These are phyloP conservation scores for Polyporus arcularius DNA, from an alignment of 768 basidiomycete species.

Conservation along the genomic window DNA sequence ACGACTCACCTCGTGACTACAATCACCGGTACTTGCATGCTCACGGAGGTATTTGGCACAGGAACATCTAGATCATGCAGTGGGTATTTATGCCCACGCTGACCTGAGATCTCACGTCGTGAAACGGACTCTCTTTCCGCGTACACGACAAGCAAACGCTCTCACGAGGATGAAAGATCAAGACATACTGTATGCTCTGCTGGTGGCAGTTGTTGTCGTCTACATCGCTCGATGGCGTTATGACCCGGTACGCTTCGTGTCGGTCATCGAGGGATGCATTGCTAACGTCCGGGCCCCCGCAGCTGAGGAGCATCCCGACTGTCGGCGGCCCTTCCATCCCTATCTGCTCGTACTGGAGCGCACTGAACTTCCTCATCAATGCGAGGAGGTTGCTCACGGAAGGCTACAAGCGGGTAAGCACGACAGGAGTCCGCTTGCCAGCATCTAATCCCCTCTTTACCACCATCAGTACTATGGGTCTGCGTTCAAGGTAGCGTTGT, in stretches of 20 bases:
- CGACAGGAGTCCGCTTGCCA: no score
- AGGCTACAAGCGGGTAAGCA: slow-evolving; percentile 37
- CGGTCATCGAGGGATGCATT: background rate
- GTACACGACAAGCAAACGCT: no score
- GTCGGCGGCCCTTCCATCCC: slow-evolving; percentile 36
- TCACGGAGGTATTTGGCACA: no score
- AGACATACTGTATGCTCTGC: no score
- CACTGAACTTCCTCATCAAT: slow-evolving; percentile 31
- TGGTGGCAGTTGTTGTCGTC: background rate
- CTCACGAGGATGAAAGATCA: no score
- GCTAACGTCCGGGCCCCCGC: background rate
- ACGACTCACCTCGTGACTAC: background rate
- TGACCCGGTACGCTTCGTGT: background rate
- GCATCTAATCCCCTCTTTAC: no score
- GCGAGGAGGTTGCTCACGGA: slow-evolving; percentile 36
- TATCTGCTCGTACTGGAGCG: slow-evolving; percentile 35
- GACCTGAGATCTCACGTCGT: no score
- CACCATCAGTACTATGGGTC: slow-evolving; percentile 13
- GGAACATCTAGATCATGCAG: no score
- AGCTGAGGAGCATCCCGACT: slow-evolving; percentile 33
- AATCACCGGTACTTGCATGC: background rate
- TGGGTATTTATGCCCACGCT: no score
- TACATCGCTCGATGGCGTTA: background rate
- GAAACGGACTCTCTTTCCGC: no score
- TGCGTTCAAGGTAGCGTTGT: slow-evolving; percentile 17